Conservation (phyloP, 805 yeast species). For the Metschnikowia lachancei region DNA sequence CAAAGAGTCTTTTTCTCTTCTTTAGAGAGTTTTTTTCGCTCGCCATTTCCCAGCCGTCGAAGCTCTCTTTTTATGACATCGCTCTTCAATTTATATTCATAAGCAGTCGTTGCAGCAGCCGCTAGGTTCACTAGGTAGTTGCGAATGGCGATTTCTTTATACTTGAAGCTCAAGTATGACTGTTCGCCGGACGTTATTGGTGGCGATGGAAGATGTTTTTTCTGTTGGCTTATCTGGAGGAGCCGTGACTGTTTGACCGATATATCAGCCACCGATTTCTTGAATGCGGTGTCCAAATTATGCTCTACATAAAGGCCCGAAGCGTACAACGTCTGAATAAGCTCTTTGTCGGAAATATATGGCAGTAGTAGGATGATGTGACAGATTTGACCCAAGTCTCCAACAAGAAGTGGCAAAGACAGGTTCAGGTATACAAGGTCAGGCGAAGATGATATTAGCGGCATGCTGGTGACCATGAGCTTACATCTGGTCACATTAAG, state of each 20-base stretch:
- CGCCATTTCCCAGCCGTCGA: constrained; percentile 21
- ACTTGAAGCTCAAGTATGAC: constrained; percentile 33
- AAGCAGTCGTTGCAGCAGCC: constrained; percentile 54
- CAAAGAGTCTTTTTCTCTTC: constrained; percentile 45
- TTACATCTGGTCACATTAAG: constrained; percentile 49
- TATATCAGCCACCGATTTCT: constrained; percentile 47
- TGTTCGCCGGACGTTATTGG: constrained; percentile 35
- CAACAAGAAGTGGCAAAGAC: constrained; percentile 39
- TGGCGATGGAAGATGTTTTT: constrained; percentile 17
- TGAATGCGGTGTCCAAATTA: constrained; percentile 43
- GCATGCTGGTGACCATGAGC: constrained; percentile 40
- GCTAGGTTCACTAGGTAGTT: constrained; percentile 52
- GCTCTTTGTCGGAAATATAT: constrained; percentile 42
- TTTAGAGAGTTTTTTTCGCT: constrained; percentile 32
- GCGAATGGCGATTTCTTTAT: constrained; percentile 45
- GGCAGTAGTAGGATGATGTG: constrained; percentile 41
- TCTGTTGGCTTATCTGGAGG: constrained; percentile 36
- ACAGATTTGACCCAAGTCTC: constrained; percentile 41
- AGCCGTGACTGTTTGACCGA: constrained; percentile 47
- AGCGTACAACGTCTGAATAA: constrained; percentile 38
- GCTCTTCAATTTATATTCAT: constrained; percentile 44
- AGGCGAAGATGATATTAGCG: constrained; percentile 37
- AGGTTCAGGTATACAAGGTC: constrained; percentile 32
- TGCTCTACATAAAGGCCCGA: constrained; percentile 50
- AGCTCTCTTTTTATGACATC: constrained; percentile 33